phyloP scores from a whole-genome alignment of 106 monocot genomes.

The Agapanthus africanus region DNA sequence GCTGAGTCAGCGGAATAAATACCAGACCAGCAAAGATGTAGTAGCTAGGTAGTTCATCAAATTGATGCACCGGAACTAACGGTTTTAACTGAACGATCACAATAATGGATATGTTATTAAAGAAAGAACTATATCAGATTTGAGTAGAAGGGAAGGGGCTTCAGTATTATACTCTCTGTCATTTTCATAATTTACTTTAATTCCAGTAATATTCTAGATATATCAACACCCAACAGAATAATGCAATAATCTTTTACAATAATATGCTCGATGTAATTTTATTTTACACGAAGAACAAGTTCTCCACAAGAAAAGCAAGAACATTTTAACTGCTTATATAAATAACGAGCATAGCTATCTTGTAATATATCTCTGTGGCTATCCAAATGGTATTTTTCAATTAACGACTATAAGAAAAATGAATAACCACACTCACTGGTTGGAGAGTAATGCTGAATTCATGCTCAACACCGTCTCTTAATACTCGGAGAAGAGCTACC shows the following conservation, averaged over 20 bases:
- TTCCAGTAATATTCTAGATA: neutral
- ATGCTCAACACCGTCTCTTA: constrained; percentile 70
- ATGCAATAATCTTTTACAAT: neutral
- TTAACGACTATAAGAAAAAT: neutral
- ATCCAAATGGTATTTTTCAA: neutral
- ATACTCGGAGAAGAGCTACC: constrained; percentile 47
- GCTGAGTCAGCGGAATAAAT: constrained; percentile 90
- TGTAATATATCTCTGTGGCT: neutral
- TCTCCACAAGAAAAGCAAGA: neutral
- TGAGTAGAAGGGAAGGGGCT: neutral
- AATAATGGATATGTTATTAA: constrained; percentile 7
- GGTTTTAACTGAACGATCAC: constrained; percentile 78
- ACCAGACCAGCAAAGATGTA: constrained; percentile 98
- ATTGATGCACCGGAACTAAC: constrained; percentile 94
- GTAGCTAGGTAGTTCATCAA: constrained; percentile 91
- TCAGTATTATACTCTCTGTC: neutral
- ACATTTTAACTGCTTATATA: neutral
- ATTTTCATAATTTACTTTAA: neutral
- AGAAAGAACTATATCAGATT: neutral
- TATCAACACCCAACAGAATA: neutral
- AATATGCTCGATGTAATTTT: no score
- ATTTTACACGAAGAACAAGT: neutral
- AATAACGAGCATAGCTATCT: neutral
- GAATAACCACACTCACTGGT: constrained; percentile 53
- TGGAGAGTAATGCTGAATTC: constrained; percentile 62